Conservation (phyloP, 768 basidiomycete genomes). For the Crassisporium funariophilum region DNA sequence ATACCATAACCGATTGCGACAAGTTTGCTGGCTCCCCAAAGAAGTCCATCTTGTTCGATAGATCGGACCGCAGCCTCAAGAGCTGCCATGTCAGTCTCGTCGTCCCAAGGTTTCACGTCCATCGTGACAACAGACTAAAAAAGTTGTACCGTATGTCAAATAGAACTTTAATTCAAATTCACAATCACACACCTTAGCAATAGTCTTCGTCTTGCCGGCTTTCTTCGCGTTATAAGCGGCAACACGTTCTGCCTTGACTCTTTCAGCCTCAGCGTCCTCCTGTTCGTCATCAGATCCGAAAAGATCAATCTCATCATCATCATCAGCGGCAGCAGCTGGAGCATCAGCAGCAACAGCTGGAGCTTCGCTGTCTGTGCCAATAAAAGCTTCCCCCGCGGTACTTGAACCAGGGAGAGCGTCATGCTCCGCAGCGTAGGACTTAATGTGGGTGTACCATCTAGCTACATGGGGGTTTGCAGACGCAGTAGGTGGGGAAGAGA, state of each 20-base stretch:
- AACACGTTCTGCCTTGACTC: constrained; percentile 88
- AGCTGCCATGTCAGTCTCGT: constrained; percentile 94
- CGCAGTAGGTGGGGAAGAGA: constrained; percentile 67
- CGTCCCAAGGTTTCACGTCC: constrained; percentile 99
- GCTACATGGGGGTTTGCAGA: constrained; percentile 70
- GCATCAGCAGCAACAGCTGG: constrained; percentile 50
- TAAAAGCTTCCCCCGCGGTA: constrained; percentile 74
- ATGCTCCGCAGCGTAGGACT: constrained; percentile 82
- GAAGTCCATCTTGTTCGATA: constrained; percentile 85
- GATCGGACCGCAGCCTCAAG: constrained; percentile 85
- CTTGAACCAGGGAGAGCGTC: constrained; percentile 82
- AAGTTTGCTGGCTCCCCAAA: constrained; percentile 95
- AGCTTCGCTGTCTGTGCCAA: constrained; percentile 50
- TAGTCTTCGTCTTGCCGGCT: constrained; percentile 83
- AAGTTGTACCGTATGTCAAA: neutral
- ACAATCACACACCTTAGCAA: constrained; percentile 81
- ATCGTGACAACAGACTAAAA: constrained; percentile 92
- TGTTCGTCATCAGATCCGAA: constrained; percentile 88
- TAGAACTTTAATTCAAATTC: constrained; percentile 2
- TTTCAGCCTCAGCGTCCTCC: constrained; percentile 84
- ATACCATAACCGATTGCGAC: constrained; percentile 92
- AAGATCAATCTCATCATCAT: constrained; percentile 81
- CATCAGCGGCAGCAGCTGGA: constrained; percentile 50
- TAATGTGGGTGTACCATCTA: constrained; percentile 95
- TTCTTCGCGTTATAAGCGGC: constrained; percentile 94